phyloP scores from a whole-genome alignment of 371 early-diverging fungal genomes.

The Syncephalastrum racemosum region DNA sequence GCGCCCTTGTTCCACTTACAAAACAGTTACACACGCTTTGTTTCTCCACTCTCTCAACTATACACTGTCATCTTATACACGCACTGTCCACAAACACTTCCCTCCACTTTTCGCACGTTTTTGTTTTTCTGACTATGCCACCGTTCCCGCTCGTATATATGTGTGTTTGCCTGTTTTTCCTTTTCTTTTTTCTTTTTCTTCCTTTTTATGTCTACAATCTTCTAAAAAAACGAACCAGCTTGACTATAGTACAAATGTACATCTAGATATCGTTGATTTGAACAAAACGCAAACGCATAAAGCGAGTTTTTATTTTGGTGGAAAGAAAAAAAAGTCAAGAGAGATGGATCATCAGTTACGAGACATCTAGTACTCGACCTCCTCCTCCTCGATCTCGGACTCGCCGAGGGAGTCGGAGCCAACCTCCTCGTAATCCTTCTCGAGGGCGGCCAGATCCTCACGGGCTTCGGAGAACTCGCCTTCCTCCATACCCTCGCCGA shows the following conservation, averaged over 20 bases:
- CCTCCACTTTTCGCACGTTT: no score
- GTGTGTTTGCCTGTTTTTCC: background rate
- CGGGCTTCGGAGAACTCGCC: constrained; percentile 83
- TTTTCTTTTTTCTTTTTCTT: background rate
- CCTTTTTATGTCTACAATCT: background rate
- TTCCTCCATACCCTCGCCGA: constrained; percentile 95
- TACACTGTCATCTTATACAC: no score
- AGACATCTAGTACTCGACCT: constrained; percentile 20
- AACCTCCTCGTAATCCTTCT: constrained; percentile 98
- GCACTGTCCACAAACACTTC: no score
- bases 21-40: no score
- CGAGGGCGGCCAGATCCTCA: constrained; percentile 93
- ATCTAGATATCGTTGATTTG: no score
- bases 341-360: constrained; percentile 1
- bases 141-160: background rate
- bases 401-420: constrained; percentile 81
- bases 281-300: no score
- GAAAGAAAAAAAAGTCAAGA: constrained; percentile 4
- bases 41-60: no score
- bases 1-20: background rate
- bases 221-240: background rate
- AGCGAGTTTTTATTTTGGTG: background rate
- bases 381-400: constrained; percentile 55
- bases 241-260: no score
- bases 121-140: no score